A percentile compares a stretch with the other conserved stretches of the same genome.
phyloP scores from a whole-genome alignment of 768 basidiomycete species.

The Suillus fuscotomentosus region DNA sequence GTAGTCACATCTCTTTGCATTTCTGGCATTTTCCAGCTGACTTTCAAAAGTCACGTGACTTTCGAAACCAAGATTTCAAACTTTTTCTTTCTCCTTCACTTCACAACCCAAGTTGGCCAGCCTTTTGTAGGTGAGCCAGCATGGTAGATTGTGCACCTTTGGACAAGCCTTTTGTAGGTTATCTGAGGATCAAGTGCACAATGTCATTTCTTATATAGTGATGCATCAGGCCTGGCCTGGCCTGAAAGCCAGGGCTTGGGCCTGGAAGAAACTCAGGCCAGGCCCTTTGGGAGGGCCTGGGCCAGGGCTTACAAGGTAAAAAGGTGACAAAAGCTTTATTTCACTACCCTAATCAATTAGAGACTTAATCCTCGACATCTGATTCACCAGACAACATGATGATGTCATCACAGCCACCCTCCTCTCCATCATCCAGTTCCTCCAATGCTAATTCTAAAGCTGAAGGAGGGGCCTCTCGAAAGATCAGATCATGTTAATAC shows the following conservation, averaged over 20 bases:
- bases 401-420: not conserved
- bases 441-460: not conserved
- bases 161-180: too few relatives aligned
- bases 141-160: too few relatives aligned
- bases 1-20: too few relatives aligned
- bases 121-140: too few relatives aligned
- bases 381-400: not conserved
- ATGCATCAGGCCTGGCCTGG: too few relatives aligned
- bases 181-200: too few relatives aligned
- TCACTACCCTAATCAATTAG: not conserved
- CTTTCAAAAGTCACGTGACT: too few relatives aligned
- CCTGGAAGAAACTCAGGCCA: not conserved
- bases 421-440: not conserved
- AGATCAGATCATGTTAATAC: not conserved
- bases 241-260: conserved; percentile 3
- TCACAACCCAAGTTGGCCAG: too few relatives aligned
- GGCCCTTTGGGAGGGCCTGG: not conserved
- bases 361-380: not conserved
- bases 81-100: too few relatives aligned
- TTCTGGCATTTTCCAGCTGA: too few relatives aligned
- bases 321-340: not conserved
- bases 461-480: not conserved
- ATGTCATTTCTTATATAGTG: too few relatives aligned
- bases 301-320: not conserved
- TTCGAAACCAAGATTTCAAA: too few relatives aligned